phyloP scores from a whole-genome alignment of 805 yeast genomes.

The Clavispora asparagi region DNA sequence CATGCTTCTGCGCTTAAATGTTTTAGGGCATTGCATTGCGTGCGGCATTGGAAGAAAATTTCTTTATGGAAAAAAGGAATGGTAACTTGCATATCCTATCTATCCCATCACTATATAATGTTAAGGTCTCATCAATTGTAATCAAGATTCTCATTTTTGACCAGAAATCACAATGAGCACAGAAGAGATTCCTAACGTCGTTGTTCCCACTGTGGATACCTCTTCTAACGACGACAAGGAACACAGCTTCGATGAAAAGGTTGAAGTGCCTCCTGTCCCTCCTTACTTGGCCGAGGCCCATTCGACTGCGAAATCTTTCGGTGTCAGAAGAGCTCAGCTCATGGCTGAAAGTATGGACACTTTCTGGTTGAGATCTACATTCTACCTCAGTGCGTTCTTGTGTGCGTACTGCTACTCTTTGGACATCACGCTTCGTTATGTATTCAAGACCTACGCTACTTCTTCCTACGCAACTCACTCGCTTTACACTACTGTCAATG shows the following conservation, averaged over 20 bases:
- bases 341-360: slow-evolving; percentile 38
- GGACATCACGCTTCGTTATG: slow-evolving; percentile 46
- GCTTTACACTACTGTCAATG: slow-evolving; percentile 52
- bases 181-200: background rate
- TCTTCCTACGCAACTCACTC: slow-evolving; percentile 50
- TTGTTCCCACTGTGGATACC: background rate
- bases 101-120: background rate
- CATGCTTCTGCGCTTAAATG: too few relatives aligned
- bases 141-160: background rate
- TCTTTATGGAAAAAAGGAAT: too few relatives aligned
- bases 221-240: background rate
- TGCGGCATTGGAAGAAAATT: too few relatives aligned
- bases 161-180: background rate
- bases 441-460: slow-evolving; percentile 53
- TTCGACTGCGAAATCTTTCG: slow-evolving; percentile 32
- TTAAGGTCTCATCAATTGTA: too few relatives aligned
- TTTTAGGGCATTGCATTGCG: too few relatives aligned
- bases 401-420: slow-evolving; percentile 57
- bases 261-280: background rate
- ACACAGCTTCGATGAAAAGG: background rate
- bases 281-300: background rate
- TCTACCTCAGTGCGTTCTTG: slow-evolving; percentile 47
- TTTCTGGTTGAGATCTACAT: slow-evolving; percentile 27
- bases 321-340: slow-evolving; percentile 54
- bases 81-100: background rate